Evolutionary conservation across 371 early-diverging fungal genomes (phyloP), one percentile per base, ranked within the genome.

Genomic region (Dinochytrium kinnereticum): DNA sequence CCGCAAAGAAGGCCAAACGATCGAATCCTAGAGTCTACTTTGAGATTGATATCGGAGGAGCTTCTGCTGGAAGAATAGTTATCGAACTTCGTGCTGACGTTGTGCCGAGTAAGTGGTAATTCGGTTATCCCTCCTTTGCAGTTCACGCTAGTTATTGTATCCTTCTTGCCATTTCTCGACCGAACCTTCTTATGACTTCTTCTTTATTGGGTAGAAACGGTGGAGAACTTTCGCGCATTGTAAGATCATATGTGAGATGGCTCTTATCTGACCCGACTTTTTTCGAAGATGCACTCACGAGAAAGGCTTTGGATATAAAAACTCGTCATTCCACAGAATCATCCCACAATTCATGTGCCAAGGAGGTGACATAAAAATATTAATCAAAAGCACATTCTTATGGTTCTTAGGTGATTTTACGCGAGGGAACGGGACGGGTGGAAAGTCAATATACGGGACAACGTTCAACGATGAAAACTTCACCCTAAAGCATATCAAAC

Each of bases 391-490:
- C 13, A 28, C 15, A 21, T 53, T 26, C 21, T 70, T 37, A 64
- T 70, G 39, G 82, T 24, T 28, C 64, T 61, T 50, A 69, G 83
- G 83, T n/a, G 96, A 91, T 73, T 83, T 91, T 66, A 85, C 86
- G 21, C 76, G 74, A 31, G 72, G 78, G 69, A 80, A 89, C 59
- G 90, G 90, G 7, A 85, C 83, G 2, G 91, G 91, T n/a, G 87
- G 89, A 1, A 79, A 86, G 59, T 72, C 78, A 31, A 86, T 91
- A 24, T 91, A 89, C 69, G 82, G 84, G 21, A 76, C 72, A 30
- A 81, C 50, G 57, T 92, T 92, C 74, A 73, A 70, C 0, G 90
- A 95, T 78, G 92, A 92, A 72, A 87, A 88, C 68, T 89, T 90
- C 76, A 77, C 66, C 1, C 65, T 85, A 2, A 76, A 80, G 49